These are phyloP conservation scores for Emergomyces pasteurianus DNA, from an alignment of 2,329 filamentous ascomycete species.

Conservation along the genomic window DNA sequence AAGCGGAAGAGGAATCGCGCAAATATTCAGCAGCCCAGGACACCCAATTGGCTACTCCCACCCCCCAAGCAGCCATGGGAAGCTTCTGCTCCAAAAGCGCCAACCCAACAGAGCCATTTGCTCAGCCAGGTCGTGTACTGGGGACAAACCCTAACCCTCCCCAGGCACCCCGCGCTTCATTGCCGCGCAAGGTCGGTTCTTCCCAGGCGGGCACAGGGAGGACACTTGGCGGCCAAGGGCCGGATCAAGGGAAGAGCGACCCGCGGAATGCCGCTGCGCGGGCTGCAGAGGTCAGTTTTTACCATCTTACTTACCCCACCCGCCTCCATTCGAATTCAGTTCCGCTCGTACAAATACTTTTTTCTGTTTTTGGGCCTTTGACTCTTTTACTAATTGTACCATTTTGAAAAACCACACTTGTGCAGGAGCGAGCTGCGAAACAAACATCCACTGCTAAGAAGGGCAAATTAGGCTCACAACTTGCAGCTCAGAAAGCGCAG, in stretches of 20 bases:
- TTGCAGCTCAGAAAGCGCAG: constrained; percentile 65
- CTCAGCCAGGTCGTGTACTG: constrained; percentile 60
- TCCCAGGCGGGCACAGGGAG: constrained; percentile 42
- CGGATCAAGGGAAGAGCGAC: constrained; percentile 36
- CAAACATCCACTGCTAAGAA: constrained; percentile 35
- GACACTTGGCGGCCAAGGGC: constrained; percentile 42
- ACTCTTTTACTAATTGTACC: background rate
- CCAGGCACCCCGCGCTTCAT: constrained; percentile 40
- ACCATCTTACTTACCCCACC: background rate
- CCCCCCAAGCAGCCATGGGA: constrained; percentile 51
- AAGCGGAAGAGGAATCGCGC: background rate
- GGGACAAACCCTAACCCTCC: constrained; percentile 42
- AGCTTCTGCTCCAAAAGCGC: constrained; percentile 70
- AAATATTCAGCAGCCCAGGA: background rate
- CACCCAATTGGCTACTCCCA: too few species aligned
- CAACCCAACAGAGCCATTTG: constrained; percentile 50
- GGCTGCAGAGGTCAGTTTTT: constrained; percentile 68
- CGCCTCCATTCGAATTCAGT: background rate
- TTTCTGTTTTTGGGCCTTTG: background rate
- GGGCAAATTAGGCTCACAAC: constrained; percentile 58
- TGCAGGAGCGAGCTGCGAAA: constrained; percentile 53
- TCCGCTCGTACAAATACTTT: background rate
- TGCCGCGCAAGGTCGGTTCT: constrained; percentile 32
- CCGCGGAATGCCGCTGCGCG: constrained; percentile 62
- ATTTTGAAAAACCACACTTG: background rate